phyloP scores from a whole-genome alignment of 352 stramenopile genomes.

The Phytophthora litchii region DNA sequence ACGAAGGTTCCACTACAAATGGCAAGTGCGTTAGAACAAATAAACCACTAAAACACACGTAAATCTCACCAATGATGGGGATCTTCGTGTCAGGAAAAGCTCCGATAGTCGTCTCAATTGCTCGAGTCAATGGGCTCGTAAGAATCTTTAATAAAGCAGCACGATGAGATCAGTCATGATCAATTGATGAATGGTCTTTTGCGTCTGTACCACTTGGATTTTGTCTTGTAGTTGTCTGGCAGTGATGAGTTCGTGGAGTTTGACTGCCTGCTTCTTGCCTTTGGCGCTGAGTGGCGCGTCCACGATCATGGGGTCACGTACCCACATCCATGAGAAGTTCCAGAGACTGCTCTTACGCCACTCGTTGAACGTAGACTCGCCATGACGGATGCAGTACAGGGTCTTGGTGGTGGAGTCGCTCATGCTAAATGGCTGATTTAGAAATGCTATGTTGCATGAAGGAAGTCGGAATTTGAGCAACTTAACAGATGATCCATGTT shows the following conservation, averaged over 20 bases:
- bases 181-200: neutral
- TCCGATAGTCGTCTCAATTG: constrained; percentile 78
- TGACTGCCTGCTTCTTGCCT: constrained; percentile 61
- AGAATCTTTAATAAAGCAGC: constrained; percentile 55
- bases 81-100: constrained; percentile 60
- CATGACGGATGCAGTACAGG: constrained; percentile 88
- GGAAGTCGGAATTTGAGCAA: too few species aligned
- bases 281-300: constrained; percentile 78
- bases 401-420: constrained; percentile 49
- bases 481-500: too few species aligned
- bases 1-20: constrained; percentile 66
- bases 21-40: neutral
- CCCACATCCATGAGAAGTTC: constrained; percentile 88
- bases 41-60: neutral
- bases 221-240: constrained; percentile 53
- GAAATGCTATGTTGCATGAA: too few species aligned
- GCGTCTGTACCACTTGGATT: constrained; percentile 64
- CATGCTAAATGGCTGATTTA: constrained; percentile 4
- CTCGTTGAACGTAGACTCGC: constrained; percentile 89
- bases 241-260: constrained; percentile 52
- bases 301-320: constrained; percentile 86
- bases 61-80: constrained; percentile 58
- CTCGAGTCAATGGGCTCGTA: constrained; percentile 81
- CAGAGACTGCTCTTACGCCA: constrained; percentile 79
- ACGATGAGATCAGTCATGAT: neutral